A percentile compares a stretch with the other conserved stretches of the same genome.
Conservation (phyloP, 352 stramenopile species). For the Plasmopara muralis region DNA sequence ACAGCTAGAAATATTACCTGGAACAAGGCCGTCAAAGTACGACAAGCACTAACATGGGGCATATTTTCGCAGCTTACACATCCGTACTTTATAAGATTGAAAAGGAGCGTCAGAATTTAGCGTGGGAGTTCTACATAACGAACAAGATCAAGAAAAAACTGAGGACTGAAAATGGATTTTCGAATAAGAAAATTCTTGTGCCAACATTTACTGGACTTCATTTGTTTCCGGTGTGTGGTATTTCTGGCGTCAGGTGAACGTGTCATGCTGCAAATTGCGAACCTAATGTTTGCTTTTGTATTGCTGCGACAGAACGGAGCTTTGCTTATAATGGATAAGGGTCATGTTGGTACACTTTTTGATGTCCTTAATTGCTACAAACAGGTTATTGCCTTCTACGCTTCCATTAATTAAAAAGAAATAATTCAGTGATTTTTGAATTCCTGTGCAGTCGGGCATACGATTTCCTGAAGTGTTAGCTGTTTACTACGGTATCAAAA, state of each 20-base stretch:
- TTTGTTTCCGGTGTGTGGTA: slow-evolving; percentile 46
- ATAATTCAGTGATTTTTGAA: background rate
- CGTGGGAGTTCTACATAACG: slow-evolving; percentile 78
- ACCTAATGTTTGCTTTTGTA: slow-evolving; percentile 3
- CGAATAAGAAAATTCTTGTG: slow-evolving; percentile 25
- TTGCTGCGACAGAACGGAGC: slow-evolving; percentile 51
- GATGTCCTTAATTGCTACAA: slow-evolving; percentile 77
- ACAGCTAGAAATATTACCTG: slow-evolving; percentile 11
- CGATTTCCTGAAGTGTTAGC: slow-evolving; percentile 62
- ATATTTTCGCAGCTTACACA: slow-evolving; percentile 4
- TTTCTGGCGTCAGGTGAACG: background rate
- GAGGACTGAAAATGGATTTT: slow-evolving; percentile 16
- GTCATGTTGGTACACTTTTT: slow-evolving; percentile 56
- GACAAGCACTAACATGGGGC: slow-evolving; percentile 1
- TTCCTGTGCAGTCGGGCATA: slow-evolving; percentile 32
- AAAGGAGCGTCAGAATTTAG: slow-evolving; percentile 54
- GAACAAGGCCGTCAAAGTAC: slow-evolving; percentile 64
- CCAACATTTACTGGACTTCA: slow-evolving; percentile 44
- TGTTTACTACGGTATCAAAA: slow-evolving; percentile 75
- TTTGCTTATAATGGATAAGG: slow-evolving; percentile 71
- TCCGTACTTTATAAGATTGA: slow-evolving; percentile 41
- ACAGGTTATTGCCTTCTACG: slow-evolving; percentile 32
- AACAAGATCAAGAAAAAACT: slow-evolving; percentile 42
- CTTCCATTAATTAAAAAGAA: background rate
- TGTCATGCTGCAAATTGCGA: background rate